Conservation (phyloP, 2,329 filamentous ascomycete genomes). For the Capronia americana region DNA sequence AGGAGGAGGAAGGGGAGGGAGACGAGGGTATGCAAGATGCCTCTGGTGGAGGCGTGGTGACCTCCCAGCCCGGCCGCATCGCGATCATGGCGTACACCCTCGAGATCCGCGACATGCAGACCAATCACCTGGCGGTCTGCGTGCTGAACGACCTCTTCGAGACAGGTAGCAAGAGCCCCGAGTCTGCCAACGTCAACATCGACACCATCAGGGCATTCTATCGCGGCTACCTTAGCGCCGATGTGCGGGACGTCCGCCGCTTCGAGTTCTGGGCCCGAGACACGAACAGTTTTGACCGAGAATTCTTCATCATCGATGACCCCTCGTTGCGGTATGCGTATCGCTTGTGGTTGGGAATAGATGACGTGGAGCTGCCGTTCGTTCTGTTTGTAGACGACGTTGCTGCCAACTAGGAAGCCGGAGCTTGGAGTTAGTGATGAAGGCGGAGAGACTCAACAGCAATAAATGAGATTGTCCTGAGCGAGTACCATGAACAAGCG, state of each 20-base stretch:
- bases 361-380: background rate
- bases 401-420: background rate
- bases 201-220: too few relatives aligned
- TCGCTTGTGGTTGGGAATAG: background rate
- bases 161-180: too few relatives aligned
- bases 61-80: too few relatives aligned
- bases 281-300: background rate
- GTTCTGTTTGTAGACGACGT: background rate
- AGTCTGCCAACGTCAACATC: too few relatives aligned
- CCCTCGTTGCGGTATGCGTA: background rate
- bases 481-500: too few relatives aligned
- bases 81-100: too few relatives aligned
- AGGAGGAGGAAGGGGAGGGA: background rate
- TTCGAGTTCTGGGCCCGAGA: background rate
- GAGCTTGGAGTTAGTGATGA: background rate
- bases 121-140: too few relatives aligned
- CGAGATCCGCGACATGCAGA: too few relatives aligned
- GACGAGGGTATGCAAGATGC: background rate
- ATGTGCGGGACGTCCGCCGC: background rate
- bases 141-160: too few relatives aligned
- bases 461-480: too few relatives aligned
- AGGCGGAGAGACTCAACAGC: too few relatives aligned
- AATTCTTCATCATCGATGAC: constrained; percentile 1
- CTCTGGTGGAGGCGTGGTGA: background rate
- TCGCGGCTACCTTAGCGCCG: background rate